Conservation (phyloP, 148 eudicot species). For the Pouteria glomerata region DNA sequence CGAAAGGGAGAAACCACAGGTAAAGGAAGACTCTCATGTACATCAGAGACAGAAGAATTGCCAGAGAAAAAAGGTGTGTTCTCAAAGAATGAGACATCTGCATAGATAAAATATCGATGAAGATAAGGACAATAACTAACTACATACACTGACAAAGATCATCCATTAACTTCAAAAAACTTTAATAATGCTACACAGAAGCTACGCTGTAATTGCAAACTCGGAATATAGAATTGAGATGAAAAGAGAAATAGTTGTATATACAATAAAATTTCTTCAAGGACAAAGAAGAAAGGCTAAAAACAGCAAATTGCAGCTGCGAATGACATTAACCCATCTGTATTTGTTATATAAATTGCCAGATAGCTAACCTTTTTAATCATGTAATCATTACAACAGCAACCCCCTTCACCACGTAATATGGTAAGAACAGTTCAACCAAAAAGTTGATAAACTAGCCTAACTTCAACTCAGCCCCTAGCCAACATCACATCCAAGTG, state of each 20-base stretch:
- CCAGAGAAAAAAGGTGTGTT: too few relatives aligned
- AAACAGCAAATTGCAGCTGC: neutral
- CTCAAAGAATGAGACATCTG: too few relatives aligned
- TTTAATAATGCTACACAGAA: neutral
- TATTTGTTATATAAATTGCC: neutral
- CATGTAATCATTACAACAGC: neutral
- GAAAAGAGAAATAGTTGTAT: neutral
- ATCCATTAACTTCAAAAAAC: neutral
- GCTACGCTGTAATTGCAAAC: neutral
- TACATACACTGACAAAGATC: too few relatives aligned
- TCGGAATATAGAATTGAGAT: neutral
- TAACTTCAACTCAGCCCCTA: slow-evolving; percentile 49
- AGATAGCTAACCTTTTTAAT: neutral
- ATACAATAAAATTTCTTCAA: slow-evolving; percentile 3
- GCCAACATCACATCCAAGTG: slow-evolving; percentile 73
- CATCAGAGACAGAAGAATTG: too few relatives aligned
- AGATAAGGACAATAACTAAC: too few relatives aligned
- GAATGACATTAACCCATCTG: neutral
- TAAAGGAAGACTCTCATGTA: too few relatives aligned
- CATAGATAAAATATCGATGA: too few relatives aligned
- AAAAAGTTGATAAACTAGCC: neutral
- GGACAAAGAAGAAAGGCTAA: neutral
- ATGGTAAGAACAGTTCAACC: neutral
- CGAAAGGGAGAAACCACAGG: too few relatives aligned
- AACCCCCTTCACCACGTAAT: neutral